Evolutionary conservation across 768 basidiomycete species (phyloP).

Genomic region (Kwoniella dendrophila): DNA sequence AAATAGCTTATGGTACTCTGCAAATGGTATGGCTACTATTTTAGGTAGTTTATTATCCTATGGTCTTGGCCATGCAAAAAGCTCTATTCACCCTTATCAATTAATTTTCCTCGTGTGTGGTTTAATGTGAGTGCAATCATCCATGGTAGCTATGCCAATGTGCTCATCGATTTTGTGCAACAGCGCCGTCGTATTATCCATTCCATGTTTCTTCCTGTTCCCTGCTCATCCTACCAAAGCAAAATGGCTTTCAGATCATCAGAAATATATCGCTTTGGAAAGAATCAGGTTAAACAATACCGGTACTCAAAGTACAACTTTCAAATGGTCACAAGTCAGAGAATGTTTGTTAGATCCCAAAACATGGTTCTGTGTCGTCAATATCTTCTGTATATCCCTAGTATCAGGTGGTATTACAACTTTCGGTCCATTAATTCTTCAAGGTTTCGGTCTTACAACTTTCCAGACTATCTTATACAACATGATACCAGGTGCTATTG

Average conservation of each 20-base stretch:
- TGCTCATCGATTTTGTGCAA: slow-evolving; percentile 56
- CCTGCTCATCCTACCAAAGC: slow-evolving; percentile 54
- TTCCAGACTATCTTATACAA: slow-evolving; percentile 62
- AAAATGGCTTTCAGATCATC: slow-evolving; percentile 36
- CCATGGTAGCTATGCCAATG: background rate
- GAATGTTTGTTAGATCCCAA: slow-evolving; percentile 58
- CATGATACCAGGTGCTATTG: slow-evolving; percentile 60
- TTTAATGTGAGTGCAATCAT: slow-evolving; percentile 34
- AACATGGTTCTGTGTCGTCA: slow-evolving; percentile 59
- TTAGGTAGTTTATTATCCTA: slow-evolving; percentile 56
- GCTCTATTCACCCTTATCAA: slow-evolving; percentile 58
- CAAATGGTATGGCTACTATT: slow-evolving; percentile 58
- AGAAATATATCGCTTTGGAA: slow-evolving; percentile 53
- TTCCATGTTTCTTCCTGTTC: slow-evolving; percentile 44
- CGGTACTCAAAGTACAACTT: slow-evolving; percentile 40
- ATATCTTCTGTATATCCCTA: slow-evolving; percentile 36
- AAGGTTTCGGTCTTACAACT: slow-evolving; percentile 57
- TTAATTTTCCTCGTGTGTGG: slow-evolving; percentile 61
- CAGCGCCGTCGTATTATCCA: slow-evolving; percentile 19
- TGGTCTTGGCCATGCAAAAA: slow-evolving; percentile 59
- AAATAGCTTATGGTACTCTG: slow-evolving; percentile 48
- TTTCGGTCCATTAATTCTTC: slow-evolving; percentile 59
- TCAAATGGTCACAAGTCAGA: slow-evolving; percentile 41
- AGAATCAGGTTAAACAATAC: slow-evolving; percentile 39
- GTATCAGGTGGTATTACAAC: slow-evolving; percentile 58